Percentiles rank a stretch among this genome's conserved stretches.
phyloP scores from a whole-genome alignment of 2,329 filamentous ascomycete species.

The Malbranchea cinnamomea region DNA sequence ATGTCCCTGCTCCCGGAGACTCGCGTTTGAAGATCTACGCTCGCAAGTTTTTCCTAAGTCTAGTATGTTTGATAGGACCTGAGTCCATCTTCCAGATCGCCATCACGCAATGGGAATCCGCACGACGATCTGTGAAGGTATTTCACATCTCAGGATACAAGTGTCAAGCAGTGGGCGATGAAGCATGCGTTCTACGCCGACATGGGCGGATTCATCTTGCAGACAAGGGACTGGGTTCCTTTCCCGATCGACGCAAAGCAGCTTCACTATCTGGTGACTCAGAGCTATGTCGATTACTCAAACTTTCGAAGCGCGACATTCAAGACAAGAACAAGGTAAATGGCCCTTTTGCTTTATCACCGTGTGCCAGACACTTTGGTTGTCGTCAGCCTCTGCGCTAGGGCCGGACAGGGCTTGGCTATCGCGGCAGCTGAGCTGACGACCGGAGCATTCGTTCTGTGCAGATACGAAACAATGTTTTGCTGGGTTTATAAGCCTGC shows the following conservation, averaged over 20 bases:
- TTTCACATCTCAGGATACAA: constrained; percentile 11
- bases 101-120: constrained; percentile 21
- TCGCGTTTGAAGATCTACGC: constrained; percentile 18
- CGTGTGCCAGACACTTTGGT: constrained; percentile 12
- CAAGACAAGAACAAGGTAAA: constrained; percentile 14
- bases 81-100: constrained; percentile 25
- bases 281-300: constrained; percentile 11
- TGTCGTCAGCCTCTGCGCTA: constrained; percentile 6
- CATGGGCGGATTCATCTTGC: constrained; percentile 27
- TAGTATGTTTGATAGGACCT: constrained; percentile 24
- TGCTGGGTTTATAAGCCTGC: constrained; percentile 18
- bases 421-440: constrained; percentile 17
- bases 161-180: constrained; percentile 24
- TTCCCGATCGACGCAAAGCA: constrained; percentile 26
- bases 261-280: constrained; percentile 14
- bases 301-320: constrained; percentile 10
- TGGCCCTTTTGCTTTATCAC: constrained; percentile 9
- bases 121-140: constrained; percentile 18
- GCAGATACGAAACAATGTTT: constrained; percentile 14
- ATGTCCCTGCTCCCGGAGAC: constrained; percentile 20
- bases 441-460: constrained; percentile 16
- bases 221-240: constrained; percentile 14
- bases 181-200: constrained; percentile 28
- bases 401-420: constrained; percentile 9
- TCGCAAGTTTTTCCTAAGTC: constrained; percentile 20